A percentile compares a stretch with the other conserved stretches of the same genome.
phyloP scores from a whole-genome alignment of 495 filamentous ascomycete genomes.

The Aspergillus bridgeri region DNA sequence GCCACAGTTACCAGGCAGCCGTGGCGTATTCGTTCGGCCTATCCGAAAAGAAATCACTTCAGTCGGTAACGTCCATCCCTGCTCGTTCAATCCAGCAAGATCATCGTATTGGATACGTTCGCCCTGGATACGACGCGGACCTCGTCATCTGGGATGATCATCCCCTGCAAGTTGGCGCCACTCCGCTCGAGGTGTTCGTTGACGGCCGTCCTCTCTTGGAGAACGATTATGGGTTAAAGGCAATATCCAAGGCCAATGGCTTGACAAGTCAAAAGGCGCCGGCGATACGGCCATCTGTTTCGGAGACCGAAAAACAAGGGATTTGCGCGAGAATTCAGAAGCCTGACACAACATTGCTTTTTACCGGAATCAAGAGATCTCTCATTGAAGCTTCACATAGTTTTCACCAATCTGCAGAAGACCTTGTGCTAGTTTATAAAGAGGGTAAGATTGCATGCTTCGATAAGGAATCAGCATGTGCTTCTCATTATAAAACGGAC shows the following conservation, averaged over 20 bases:
- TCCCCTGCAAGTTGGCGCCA: slow-evolving; percentile 57
- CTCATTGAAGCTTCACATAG: background rate
- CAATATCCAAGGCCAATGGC: background rate
- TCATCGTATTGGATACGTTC: slow-evolving; percentile 58
- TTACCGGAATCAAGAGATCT: slow-evolving; percentile 1
- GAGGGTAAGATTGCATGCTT: background rate
- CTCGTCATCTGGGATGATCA: slow-evolving; percentile 66
- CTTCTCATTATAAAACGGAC: background rate
- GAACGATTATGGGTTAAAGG: background rate
- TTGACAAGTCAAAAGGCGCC: background rate
- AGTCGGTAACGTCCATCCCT: slow-evolving; percentile 58
- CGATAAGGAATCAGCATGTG: background rate
- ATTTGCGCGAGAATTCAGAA: background rate
- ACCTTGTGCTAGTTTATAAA: background rate
- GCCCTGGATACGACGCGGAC: slow-evolving; percentile 62
- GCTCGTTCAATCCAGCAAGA: slow-evolving; percentile 57
- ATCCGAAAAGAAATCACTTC: slow-evolving; percentile 56
- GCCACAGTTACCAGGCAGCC: slow-evolving; percentile 45
- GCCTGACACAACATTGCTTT: background rate
- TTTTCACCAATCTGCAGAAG: background rate
- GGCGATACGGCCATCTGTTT: background rate
- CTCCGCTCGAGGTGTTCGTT: slow-evolving; percentile 62
- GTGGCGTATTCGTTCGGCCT: slow-evolving; percentile 58
- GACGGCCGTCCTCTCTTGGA: slow-evolving; percentile 39
- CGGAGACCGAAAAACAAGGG: background rate